These are phyloP conservation scores for Maudiozyma saulgeensis DNA, from an alignment of 805 yeast species.

Conservation along the genomic window DNA sequence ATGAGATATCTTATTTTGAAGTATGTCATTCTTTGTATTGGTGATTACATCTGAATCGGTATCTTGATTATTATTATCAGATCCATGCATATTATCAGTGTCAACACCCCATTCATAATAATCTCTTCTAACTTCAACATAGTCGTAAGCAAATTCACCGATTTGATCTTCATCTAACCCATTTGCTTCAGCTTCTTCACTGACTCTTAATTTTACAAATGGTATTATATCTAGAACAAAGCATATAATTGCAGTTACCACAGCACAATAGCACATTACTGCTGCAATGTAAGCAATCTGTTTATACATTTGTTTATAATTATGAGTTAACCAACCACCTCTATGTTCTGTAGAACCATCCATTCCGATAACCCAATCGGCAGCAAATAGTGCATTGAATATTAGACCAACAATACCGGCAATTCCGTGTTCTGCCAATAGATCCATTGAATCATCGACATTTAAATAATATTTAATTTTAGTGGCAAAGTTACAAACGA, in stretches of 20 bases:
- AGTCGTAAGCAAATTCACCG: slow-evolving; percentile 98
- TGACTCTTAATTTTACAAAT: slow-evolving; percentile 67
- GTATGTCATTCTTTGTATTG: not conserved
- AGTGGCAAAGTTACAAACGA: slow-evolving; percentile 83
- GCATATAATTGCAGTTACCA: slow-evolving; percentile 70
- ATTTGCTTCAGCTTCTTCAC: slow-evolving; percentile 73
- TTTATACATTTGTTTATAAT: slow-evolving; percentile 83
- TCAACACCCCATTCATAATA: slow-evolving; percentile 45
- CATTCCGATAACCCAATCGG: slow-evolving; percentile 79
- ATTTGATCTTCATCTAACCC: slow-evolving; percentile 96
- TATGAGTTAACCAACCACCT: slow-evolving; percentile 90
- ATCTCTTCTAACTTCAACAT: slow-evolving; percentile 92
- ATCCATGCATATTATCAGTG: slow-evolving; percentile 14
- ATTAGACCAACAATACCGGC: slow-evolving; percentile 87
- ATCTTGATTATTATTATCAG: slow-evolving; percentile 5
- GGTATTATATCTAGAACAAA: slow-evolving; percentile 69
- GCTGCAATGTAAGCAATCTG: slow-evolving; percentile 81
- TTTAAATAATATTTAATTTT: slow-evolving; percentile 69
- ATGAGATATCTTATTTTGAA: not conserved
- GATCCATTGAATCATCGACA: slow-evolving; percentile 90
- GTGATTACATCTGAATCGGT: not conserved
- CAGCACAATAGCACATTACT: slow-evolving; percentile 61
- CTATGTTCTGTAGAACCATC: slow-evolving; percentile 76
- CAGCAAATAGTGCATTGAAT: slow-evolving; percentile 85
- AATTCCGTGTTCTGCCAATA: slow-evolving; percentile 96